Base-by-base conservation (phyloP, 2,329 filamentous ascomycete species). In the Trichophyton equinum region DNA sequence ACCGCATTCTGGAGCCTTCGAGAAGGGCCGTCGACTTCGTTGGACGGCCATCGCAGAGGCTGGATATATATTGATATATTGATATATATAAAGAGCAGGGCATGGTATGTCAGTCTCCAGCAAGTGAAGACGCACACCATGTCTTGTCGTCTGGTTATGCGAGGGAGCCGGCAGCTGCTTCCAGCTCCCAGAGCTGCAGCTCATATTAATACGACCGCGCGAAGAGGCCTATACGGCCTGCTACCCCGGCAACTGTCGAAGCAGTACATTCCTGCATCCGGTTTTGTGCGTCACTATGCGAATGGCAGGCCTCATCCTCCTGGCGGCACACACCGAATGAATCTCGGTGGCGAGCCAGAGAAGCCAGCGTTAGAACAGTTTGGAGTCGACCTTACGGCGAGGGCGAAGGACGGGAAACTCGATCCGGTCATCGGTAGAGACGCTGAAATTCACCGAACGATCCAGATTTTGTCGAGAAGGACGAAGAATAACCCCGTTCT, bases 401-500 rank as follows among this genome's bases (percentile, higher is more conserved):
- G 83, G 68, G 94, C 94, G 20, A 88, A 82, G 71, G 87, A 88
- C 57, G 94, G 94, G 46, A 96, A 96, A 71, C 81, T 99, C 2
- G 94, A 99, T 70, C 94, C 94, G 0, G 92, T 97, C 13, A 97
- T 99, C 69, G 94, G 94, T 20, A 82, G 94, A 72, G 91, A 96
- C 68, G 79, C 83, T 4, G 94, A 96, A 72, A 96, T 97, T 59
- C 89, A 96, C 70, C 82, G 94, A 57, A 96, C 91, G 0, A 96
- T 97, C 62, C 94, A 97, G 70, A 88, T 99, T 9, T 76, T 99
- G 1, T 96, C 91, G 15, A 81, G 94, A 64, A 81, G 94, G 63
- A 97, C 94, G 6, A 97, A 97, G 75, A 97, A 96, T 68, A 95
- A 95, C 66, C 92, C 92, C 0, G 91, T 96, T 0, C 77, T 96